These are phyloP conservation scores for Wallacemonas sp. DNA, from an alignment of 208 protist species.

Conservation along the genomic window DNA sequence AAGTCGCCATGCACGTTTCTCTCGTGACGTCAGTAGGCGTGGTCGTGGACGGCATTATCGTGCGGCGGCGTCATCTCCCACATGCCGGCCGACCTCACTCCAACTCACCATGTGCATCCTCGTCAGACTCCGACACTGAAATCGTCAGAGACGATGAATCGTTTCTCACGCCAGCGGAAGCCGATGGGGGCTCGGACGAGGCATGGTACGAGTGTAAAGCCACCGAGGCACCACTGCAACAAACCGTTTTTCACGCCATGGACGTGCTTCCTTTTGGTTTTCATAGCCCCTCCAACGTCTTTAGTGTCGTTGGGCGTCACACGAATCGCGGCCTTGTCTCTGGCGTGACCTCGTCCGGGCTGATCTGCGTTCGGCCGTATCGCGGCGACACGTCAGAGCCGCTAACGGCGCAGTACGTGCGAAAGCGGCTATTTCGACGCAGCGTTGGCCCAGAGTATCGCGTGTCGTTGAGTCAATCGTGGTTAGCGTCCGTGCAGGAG, in stretches of 20 bases:
- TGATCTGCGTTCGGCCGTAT: slow-evolving; percentile 49
- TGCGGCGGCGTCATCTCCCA: slow-evolving; percentile 26
- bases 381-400: not conserved
- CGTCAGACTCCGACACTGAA: not conserved
- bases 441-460: not conserved
- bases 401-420: slow-evolving; percentile 7
- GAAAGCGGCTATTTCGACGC: not conserved
- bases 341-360: slow-evolving; percentile 34
- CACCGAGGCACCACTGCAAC: slow-evolving; percentile 23
- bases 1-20: slow-evolving; percentile 42
- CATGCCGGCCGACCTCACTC: not conserved
- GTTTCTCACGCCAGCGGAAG: not conserved
- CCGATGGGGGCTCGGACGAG: slow-evolving; percentile 20
- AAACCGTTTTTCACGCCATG: slow-evolving; percentile 53
- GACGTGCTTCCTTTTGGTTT: slow-evolving; percentile 69
- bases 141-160: not conserved
- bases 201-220: slow-evolving; percentile 48
- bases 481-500: not conserved
- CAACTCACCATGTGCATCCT: not conserved
- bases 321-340: slow-evolving; percentile 53
- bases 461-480: not conserved
- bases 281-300: slow-evolving; percentile 40
- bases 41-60: slow-evolving; percentile 37
- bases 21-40: slow-evolving; percentile 42
- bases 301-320: slow-evolving; percentile 54